A percentile compares a stretch with the other conserved stretches of the same genome.
phyloP scores from a whole-genome alignment of 129 eudicot species.

The Daucus carota region DNA sequence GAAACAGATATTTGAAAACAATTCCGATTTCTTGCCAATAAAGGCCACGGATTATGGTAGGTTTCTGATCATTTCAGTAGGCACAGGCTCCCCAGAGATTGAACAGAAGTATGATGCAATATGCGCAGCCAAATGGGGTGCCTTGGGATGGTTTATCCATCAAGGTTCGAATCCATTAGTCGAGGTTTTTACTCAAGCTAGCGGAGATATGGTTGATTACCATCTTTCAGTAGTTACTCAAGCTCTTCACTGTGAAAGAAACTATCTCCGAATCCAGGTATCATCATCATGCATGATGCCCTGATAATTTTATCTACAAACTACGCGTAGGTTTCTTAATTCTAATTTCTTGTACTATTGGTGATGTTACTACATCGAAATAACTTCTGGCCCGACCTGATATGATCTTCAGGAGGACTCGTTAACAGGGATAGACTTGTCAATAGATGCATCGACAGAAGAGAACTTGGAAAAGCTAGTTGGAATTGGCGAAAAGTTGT shows the following conservation, averaged over 20 bases:
- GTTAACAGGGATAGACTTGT: slow-evolving; percentile 34
- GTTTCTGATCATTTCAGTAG: slow-evolving; percentile 38
- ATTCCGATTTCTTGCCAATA: slow-evolving; percentile 36
- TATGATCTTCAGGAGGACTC: slow-evolving; percentile 34
- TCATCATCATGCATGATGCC: too few species aligned
- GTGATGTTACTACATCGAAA: too few species aligned
- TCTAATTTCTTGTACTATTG: too few species aligned
- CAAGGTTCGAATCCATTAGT: slow-evolving; percentile 35
- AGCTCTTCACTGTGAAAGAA: slow-evolving; percentile 37
- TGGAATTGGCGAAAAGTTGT: slow-evolving; percentile 32
- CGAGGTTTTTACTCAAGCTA: slow-evolving; percentile 41
- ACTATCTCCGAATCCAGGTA: slow-evolving; percentile 51
- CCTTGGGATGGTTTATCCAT: slow-evolving; percentile 37
- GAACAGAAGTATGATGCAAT: slow-evolving; percentile 29
- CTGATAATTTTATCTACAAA: too few species aligned
- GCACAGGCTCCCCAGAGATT: slow-evolving; percentile 44
- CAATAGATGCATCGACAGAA: slow-evolving; percentile 42
- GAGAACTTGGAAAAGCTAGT: slow-evolving; percentile 43
- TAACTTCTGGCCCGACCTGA: too few species aligned
- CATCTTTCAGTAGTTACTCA: slow-evolving; percentile 33
- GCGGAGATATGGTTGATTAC: slow-evolving; percentile 49
- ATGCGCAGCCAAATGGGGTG: slow-evolving; percentile 50
- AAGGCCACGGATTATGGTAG: slow-evolving; percentile 41
- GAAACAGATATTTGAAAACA: slow-evolving; percentile 18
- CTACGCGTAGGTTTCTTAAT: too few species aligned